phyloP scores from a whole-genome alignment of 139 green algal species.

The Tetraselmis chui region DNA sequence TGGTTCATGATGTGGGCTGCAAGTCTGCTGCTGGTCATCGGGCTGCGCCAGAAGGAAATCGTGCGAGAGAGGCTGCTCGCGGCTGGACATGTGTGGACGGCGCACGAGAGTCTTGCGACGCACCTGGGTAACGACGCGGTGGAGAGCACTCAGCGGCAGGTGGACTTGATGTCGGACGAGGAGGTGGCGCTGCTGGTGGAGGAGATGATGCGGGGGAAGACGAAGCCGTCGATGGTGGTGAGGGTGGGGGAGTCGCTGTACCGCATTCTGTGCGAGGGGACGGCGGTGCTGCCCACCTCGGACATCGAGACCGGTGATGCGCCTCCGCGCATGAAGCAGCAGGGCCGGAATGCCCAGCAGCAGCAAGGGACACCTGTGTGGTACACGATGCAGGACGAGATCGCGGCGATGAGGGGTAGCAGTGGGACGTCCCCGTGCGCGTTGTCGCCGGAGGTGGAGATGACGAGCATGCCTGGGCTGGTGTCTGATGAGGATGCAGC shows the following conservation, averaged over 20 bases:
- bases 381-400: not conserved
- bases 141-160: slow-evolving; percentile 22
- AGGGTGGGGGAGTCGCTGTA: slow-evolving; percentile 35
- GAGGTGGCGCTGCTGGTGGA: slow-evolving; percentile 20
- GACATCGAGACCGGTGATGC: not conserved
- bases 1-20: slow-evolving; percentile 36
- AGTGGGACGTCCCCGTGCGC: too few relatives aligned
- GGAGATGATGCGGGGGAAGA: slow-evolving; percentile 32
- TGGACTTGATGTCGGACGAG: slow-evolving; percentile 19
- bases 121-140: slow-evolving; percentile 17
- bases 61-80: slow-evolving; percentile 29
- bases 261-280: not conserved
- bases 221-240: slow-evolving; percentile 15
- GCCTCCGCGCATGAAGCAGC: too few relatives aligned
- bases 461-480: not conserved
- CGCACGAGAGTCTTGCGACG: slow-evolving; percentile 25
- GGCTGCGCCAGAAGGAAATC: slow-evolving; percentile 34
- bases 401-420: too few relatives aligned
- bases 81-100: slow-evolving; percentile 30
- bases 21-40: slow-evolving; percentile 18
- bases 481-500: not conserved
- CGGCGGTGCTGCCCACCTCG: not conserved
- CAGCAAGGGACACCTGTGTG: too few relatives aligned
- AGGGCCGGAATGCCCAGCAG: not conserved
- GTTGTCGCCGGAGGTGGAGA: too few relatives aligned